Conservation (phyloP, 2,329 filamentous ascomycete species). For the Alternaria atra region DNA sequence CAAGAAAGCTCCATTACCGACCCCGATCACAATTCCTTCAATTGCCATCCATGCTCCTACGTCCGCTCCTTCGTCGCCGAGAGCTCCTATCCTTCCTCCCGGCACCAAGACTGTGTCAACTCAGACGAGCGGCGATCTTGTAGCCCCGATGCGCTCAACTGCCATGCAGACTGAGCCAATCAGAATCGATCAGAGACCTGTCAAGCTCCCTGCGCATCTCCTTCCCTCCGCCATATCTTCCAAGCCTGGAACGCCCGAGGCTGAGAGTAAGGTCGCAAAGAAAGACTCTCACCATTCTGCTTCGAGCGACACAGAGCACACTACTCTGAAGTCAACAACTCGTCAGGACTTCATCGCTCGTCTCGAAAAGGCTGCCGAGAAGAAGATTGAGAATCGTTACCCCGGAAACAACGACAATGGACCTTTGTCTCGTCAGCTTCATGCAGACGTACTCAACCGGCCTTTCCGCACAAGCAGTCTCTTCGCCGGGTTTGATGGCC, state of each 20-base stretch:
- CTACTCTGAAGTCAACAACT: constrained; percentile 27
- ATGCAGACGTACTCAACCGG: constrained; percentile 67
- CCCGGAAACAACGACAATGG: constrained; percentile 84
- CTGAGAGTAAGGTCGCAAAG: constrained; percentile 16
- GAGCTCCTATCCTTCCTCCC: constrained; percentile 79
- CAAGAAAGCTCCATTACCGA: constrained; percentile 45
- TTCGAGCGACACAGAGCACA: constrained; percentile 20
- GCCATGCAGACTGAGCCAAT: constrained; percentile 92
- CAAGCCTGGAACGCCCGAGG: constrained; percentile 55
- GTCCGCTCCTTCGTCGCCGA: constrained; percentile 80
- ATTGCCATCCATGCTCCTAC: constrained; percentile 92
- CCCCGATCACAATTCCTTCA: constrained; percentile 71
- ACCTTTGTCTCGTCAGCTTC: constrained; percentile 68
- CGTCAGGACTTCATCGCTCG: constrained; percentile 43
- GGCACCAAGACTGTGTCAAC: constrained; percentile 82
- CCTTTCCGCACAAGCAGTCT: constrained; percentile 82
- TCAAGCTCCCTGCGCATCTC: constrained; percentile 78
- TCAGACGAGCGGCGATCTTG: constrained; percentile 71
- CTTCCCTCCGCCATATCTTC: constrained; percentile 79
- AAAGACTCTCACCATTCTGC: constrained; percentile 29
- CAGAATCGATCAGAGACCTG: constrained; percentile 78
- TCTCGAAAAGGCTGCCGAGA: constrained; percentile 40
- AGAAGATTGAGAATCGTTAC: constrained; percentile 69
- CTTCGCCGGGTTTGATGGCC: constrained; percentile 84
- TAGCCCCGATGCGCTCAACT: constrained; percentile 60